Conservation (phyloP, 305 asterid genomes). For the Stenogyne calaminthoides region DNA sequence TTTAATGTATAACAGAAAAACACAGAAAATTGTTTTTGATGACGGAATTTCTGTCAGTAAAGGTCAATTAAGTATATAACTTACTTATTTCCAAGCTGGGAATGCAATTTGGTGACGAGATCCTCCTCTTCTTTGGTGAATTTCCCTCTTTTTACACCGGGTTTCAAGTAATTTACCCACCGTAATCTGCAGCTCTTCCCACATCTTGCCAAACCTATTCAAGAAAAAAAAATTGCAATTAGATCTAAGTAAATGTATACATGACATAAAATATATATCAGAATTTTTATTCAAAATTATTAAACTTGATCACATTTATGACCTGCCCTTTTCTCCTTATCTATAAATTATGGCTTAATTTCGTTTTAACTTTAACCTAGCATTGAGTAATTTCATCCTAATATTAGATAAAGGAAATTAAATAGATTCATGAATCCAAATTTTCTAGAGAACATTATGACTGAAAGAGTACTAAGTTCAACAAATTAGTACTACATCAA, state of each 20-base stretch:
- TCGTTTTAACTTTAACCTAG: too few relatives aligned
- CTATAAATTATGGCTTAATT: too few relatives aligned
- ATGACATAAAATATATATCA: background rate
- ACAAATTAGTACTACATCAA: too few relatives aligned
- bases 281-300: background rate
- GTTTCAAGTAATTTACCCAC: conserved; percentile 61
- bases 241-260: background rate
- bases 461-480: too few relatives aligned
- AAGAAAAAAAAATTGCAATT: background rate
- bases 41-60: background rate
- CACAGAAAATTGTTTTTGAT: too few relatives aligned
- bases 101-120: conserved; percentile 39
- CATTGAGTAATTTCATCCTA: too few relatives aligned
- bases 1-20: too few relatives aligned
- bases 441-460: background rate
- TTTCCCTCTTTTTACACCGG: conserved; percentile 48
- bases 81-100: conserved; percentile 52
- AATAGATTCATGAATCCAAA: background rate
- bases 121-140: conserved; percentile 48
- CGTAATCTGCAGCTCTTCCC: conserved; percentile 66
- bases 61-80: background rate
- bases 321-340: background rate
- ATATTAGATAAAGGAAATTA: too few relatives aligned
- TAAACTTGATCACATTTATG: background rate
- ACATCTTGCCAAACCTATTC: conserved; percentile 53